Conservation (phyloP, 1,284 basidiomycete species). For the Pyrrhoderma noxium region DNA sequence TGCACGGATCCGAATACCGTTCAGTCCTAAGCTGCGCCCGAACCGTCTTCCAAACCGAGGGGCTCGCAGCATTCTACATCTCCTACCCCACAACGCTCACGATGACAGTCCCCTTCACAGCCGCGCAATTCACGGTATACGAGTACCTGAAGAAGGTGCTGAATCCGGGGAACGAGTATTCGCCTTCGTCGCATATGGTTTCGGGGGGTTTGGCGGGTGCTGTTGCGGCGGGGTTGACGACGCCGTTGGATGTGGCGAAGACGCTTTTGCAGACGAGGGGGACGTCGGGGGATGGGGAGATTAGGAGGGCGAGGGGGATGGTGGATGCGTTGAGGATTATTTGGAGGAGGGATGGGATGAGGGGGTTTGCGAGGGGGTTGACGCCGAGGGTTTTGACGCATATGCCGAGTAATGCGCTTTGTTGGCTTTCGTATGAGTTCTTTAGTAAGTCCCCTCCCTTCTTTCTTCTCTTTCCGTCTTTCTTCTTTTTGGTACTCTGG, state of each 20-base stretch:
- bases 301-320: slow-evolving; percentile 83
- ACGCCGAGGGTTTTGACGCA: slow-evolving; percentile 90
- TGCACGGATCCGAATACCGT: slow-evolving; percentile 86
- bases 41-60: slow-evolving; percentile 82
- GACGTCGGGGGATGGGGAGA: slow-evolving; percentile 72
- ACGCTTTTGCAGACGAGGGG: slow-evolving; percentile 94
- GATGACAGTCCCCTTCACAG: slow-evolving; percentile 97
- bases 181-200: slow-evolving; percentile 84
- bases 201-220: slow-evolving; percentile 92
- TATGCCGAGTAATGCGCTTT: slow-evolving; percentile 96
- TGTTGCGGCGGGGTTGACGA: slow-evolving; percentile 92
- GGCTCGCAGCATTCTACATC: slow-evolving; percentile 90
- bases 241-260: slow-evolving; percentile 98
- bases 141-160: slow-evolving; percentile 86
- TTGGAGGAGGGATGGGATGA: slow-evolving; percentile 76
- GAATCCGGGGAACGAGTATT: slow-evolving; percentile 85
- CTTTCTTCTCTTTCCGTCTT: too few relatives aligned
- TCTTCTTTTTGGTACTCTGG: background rate
- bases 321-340: slow-evolving; percentile 86
- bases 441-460: slow-evolving; percentile 64
- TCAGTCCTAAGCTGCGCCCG: slow-evolving; percentile 79
- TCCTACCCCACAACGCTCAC: slow-evolving; percentile 97
- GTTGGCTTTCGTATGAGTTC: slow-evolving; percentile 96
- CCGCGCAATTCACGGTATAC: slow-evolving; percentile 96
- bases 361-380: slow-evolving; percentile 84